Percentiles rank a stretch among this genome's conserved stretches.
Evolutionary conservation across 2,329 filamentous ascomycete genomes (phyloP).

Genomic region (Dactylellina haptotyla): DNA sequence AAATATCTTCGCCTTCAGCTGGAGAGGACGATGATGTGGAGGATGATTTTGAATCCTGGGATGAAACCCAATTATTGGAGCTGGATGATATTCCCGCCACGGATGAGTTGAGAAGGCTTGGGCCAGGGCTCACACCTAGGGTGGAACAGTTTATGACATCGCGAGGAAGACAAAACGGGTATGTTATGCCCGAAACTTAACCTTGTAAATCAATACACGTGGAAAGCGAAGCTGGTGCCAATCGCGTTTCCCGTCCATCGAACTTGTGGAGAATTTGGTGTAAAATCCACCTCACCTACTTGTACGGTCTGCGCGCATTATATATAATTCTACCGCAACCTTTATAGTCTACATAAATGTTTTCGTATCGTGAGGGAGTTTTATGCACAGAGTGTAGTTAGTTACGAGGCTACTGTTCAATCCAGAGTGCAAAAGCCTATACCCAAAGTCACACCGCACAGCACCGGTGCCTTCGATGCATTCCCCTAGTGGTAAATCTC

Average conservation of each 20-base stretch:
- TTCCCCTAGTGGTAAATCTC: no score
- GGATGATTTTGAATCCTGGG: background rate
- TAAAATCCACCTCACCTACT: background rate
- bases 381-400: no score
- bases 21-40: background rate
- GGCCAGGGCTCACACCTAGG: slow-evolving; percentile 16
- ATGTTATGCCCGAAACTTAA: background rate
- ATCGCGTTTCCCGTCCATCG: background rate
- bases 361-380: no score
- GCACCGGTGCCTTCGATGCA: no score
- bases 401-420: no score
- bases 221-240: background rate
- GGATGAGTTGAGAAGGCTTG: background rate
- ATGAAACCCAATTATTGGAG: slow-evolving; percentile 5
- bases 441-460: no score
- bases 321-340: slow-evolving; percentile 24
- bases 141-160: background rate
- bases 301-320: slow-evolving; percentile 5
- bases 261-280: no score
- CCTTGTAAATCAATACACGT: no score
- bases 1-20: background rate
- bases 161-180: background rate
- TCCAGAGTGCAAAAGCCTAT: no score
- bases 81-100: slow-evolving; percentile 8
- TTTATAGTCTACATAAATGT: background rate